These are phyloP conservation scores for Wickerhamiella sorbophila DNA, from an alignment of 805 yeast genomes.

Conservation along the genomic window DNA sequence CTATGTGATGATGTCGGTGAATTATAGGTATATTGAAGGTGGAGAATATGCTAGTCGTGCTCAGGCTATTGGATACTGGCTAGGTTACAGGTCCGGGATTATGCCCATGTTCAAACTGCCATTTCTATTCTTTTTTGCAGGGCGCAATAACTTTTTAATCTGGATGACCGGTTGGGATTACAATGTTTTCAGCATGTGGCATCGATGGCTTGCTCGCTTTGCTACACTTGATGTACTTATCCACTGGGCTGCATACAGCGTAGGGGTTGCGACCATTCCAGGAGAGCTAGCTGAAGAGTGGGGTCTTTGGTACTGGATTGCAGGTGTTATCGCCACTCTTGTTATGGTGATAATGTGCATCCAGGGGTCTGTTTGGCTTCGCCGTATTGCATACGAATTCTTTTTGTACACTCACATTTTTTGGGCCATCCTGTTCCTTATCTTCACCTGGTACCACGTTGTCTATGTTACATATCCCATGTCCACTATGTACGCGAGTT, in stretches of 20 bases:
- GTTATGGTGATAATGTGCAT: slow-evolving; percentile 26
- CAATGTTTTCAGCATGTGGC: slow-evolving; percentile 44
- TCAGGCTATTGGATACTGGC: slow-evolving; percentile 1
- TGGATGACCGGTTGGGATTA: slow-evolving; percentile 46
- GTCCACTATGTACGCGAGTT: slow-evolving; percentile 36
- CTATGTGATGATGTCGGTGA: slow-evolving; percentile 3
- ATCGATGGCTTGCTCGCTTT: slow-evolving; percentile 39
- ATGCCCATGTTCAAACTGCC: slow-evolving; percentile 30
- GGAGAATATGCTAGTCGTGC: slow-evolving; percentile 30
- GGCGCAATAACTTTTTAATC: slow-evolving; percentile 53
- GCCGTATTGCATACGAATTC: slow-evolving; percentile 34
- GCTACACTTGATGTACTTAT: slow-evolving; percentile 33
- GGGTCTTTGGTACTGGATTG: slow-evolving; percentile 14
- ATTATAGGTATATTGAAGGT: slow-evolving; percentile 4
- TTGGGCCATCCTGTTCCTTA: slow-evolving; percentile 39
- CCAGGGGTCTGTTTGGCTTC: slow-evolving; percentile 23
- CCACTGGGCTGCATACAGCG: slow-evolving; percentile 44
- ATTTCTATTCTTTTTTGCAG: slow-evolving; percentile 39
- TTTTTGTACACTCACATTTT: slow-evolving; percentile 42
- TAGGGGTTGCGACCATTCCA: slow-evolving; percentile 5
- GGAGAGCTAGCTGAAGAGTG: slow-evolving; percentile 15
- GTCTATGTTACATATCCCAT: slow-evolving; percentile 29
- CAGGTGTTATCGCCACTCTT: slow-evolving; percentile 19
- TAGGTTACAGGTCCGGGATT: slow-evolving; percentile 27
- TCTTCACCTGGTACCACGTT: slow-evolving; percentile 45